phyloP scores from a whole-genome alignment of 768 basidiomycete genomes.

The Tremella fuciformis region DNA sequence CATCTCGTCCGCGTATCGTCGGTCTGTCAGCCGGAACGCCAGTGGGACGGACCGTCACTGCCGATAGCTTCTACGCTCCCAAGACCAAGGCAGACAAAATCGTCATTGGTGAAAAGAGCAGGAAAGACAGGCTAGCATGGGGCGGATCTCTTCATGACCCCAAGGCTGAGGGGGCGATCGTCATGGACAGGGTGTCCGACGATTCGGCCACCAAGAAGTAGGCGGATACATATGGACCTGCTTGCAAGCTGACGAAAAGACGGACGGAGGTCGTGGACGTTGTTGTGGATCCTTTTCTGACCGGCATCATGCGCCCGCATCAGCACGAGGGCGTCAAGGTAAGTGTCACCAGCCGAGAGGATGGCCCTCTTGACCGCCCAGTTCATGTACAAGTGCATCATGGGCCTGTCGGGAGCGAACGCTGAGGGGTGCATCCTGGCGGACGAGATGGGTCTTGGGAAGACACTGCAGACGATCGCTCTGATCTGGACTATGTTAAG shows the following conservation, averaged over 20 bases:
- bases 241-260: conserved; percentile 10
- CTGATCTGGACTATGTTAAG: conserved; percentile 89
- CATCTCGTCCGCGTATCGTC: conserved; percentile 6
- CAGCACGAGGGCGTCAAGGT: conserved; percentile 71
- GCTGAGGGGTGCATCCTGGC: conserved; percentile 91
- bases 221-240: conserved; percentile 8
- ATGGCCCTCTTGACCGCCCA: conserved; percentile 53
- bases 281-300: conserved; percentile 83
- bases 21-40: not conserved
- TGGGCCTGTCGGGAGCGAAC: conserved; percentile 87
- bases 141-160: conserved; percentile 63
- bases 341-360: not conserved
- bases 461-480: conserved; percentile 83
- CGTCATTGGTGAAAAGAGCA: conserved; percentile 31
- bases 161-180: conserved; percentile 67
- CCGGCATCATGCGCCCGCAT: conserved; percentile 74
- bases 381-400: conserved; percentile 93
- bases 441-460: conserved; percentile 98
- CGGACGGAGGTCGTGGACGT: conserved; percentile 59
- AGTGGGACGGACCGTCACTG: conserved; percentile 24
- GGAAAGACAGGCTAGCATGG: conserved; percentile 28
- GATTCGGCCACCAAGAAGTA: conserved; percentile 62
- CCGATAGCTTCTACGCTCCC: conserved; percentile 36
- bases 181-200: conserved; percentile 75
- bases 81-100: conserved; percentile 24